A percentile compares a stretch with the other conserved stretches of the same genome.
phyloP scores from a whole-genome alignment of 352 stramenopile genomes.

The Pythium periplocum region DNA sequence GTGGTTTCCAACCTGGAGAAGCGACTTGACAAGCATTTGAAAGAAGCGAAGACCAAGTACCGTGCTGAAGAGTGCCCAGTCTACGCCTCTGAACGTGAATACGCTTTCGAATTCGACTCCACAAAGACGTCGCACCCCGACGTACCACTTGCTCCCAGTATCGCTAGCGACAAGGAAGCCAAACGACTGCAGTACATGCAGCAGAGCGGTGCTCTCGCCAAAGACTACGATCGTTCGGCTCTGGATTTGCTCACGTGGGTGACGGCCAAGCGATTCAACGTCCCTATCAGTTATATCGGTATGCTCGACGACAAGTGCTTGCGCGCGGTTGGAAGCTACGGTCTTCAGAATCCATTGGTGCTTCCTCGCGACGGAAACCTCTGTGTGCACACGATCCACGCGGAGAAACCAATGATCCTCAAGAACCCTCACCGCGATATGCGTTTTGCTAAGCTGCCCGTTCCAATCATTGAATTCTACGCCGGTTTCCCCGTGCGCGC shows the following conservation, averaged over 20 bases:
- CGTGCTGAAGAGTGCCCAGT: constrained; percentile 14
- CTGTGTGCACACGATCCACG: constrained; percentile 53
- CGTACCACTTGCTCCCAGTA: constrained; percentile 40
- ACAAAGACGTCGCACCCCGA: constrained; percentile 30
- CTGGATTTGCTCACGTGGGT: constrained; percentile 52
- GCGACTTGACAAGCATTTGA: constrained; percentile 27
- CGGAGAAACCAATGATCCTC: constrained; percentile 52
- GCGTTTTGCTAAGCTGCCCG: constrained; percentile 49
- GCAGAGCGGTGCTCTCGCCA: constrained; percentile 31
- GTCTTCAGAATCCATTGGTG: constrained; percentile 23
- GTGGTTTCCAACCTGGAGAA: constrained; percentile 36
- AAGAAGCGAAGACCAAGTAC: constrained; percentile 21
- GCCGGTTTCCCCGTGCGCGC: constrained; percentile 49
- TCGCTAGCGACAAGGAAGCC: constrained; percentile 28
- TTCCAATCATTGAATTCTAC: constrained; percentile 53
- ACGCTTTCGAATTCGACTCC: constrained; percentile 36
- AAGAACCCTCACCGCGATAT: constrained; percentile 63
- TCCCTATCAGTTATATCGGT: constrained; percentile 53
- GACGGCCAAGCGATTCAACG: constrained; percentile 43
- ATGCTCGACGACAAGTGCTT: constrained; percentile 47
- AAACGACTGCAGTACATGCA: constrained; percentile 39
- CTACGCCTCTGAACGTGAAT: constrained; percentile 35
- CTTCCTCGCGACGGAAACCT: constrained; percentile 47
- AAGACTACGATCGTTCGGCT: constrained; percentile 37
- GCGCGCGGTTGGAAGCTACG: constrained; percentile 42